Evolutionary conservation across 805 yeast genomes (phyloP), one percentile per base, ranked within the genome.

Genomic region (Cyberlindnera sargentensis): DNA sequence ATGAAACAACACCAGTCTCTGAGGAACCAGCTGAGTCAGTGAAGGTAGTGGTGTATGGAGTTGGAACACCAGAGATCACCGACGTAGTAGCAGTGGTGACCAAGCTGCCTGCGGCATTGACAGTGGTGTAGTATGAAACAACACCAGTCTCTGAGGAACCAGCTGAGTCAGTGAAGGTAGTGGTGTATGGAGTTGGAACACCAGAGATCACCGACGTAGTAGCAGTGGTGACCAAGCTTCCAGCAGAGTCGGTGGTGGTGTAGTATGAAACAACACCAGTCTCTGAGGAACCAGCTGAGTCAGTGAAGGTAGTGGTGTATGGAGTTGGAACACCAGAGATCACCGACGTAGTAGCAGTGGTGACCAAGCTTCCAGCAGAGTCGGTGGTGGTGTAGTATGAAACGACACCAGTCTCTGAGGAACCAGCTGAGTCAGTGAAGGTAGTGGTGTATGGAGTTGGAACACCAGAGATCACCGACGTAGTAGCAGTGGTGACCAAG

Each of bases 281-380:
- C 26, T 30, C 25, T 23, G 34, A 2, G 7, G 31, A 23, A n/a
- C 45, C 45, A 38, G 24, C 39, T 15, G 20, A 15, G 29, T 37
- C 28, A 31, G 23, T 37, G 43, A 11, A 42, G 24, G 48, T 45
- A n/a, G 48, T 45, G 25, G 41, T 36, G 43, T 45, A 42, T 9
- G 43, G 33, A 33, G 36, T 5, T 42, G 48, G 48, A 39, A 42
- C 9, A 23, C 15, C 23, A 20, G 35, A 32, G n/a, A 7, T n/a
- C 3, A 7, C 27, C 6, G 37, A 34, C 7, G 46, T 30, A 6
- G 45, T 36, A 31, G 33, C 29, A 41, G 34, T 38, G 25, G 45
- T 36, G 5, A 28, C 40, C 25, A 31, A 24, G 20, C 23, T n/a
- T n/a, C 42, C 37, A 31, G 27, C 36, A 35, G 39, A 33, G 30